Evolutionary conservation across 345 rosid genomes (phyloP).

Genomic region (Lepidium didymum): DNA sequence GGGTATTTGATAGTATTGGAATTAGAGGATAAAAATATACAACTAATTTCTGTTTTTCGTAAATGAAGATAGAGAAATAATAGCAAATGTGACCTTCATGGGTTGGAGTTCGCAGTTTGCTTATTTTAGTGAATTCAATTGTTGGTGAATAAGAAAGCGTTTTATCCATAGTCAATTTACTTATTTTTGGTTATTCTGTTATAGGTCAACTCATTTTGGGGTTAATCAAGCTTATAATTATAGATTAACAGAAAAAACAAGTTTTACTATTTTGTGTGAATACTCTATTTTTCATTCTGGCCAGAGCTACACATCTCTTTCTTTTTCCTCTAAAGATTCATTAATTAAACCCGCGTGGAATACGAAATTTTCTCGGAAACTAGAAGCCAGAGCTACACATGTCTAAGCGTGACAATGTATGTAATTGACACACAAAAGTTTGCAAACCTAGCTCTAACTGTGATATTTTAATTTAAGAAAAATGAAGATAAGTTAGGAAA

Average conservation of each 20-base stretch:
- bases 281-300: too few species aligned
- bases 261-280: too few species aligned
- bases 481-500: too few species aligned
- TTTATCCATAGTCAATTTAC: background rate
- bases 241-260: background rate
- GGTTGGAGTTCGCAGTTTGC: background rate
- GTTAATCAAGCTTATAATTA: background rate
- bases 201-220: background rate
- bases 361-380: too few species aligned
- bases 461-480: too few species aligned
- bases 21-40: background rate
- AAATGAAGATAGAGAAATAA: background rate
- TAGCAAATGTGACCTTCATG: background rate
- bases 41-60: background rate
- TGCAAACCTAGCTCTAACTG: too few species aligned
- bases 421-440: too few species aligned
- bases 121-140: constrained; percentile 2
- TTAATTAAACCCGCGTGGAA: too few species aligned
- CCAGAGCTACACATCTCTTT: too few species aligned
- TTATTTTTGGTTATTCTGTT: background rate
- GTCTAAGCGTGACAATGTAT: too few species aligned
- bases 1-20: background rate
- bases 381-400: too few species aligned
- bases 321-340: too few species aligned
- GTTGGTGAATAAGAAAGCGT: background rate